Percentiles rank a stretch among this genome's conserved stretches.
Evolutionary conservation across 495 filamentous ascomycete genomes (phyloP).

Genomic region (Cenococcum geophilum): DNA sequence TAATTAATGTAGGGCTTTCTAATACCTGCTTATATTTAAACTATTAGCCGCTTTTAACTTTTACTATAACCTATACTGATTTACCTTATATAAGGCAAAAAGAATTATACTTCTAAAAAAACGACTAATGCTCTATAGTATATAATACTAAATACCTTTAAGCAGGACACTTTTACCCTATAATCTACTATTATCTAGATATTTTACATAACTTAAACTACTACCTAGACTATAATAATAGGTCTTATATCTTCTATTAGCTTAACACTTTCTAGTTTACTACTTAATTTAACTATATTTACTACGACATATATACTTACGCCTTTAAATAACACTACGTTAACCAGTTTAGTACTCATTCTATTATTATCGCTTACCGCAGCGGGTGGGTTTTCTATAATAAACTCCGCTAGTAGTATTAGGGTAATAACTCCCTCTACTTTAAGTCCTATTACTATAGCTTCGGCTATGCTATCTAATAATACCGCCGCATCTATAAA

Average conservation of each 20-base stretch:
- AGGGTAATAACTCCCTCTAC: background rate
- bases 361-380: too few species aligned
- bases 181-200: background rate
- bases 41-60: slow-evolving; percentile 8
- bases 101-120: too few species aligned
- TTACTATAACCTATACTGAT: slow-evolving; percentile 8
- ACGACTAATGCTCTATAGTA: background rate
- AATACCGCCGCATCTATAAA: background rate
- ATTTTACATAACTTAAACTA: background rate
- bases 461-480: slow-evolving; percentile 7
- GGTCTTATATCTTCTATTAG: background rate
- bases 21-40: slow-evolving; percentile 9
- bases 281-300: too few species aligned
- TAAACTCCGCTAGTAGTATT: slow-evolving; percentile 7
- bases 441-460: background rate
- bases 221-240: background rate
- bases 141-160: background rate
- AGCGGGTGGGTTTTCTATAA: background rate
- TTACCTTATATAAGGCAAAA: slow-evolving; percentile 3
- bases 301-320: too few species aligned
- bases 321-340: too few species aligned
- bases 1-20: background rate
- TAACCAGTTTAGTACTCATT: too few species aligned
- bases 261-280: background rate
- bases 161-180: background rate